These are phyloP conservation scores for Sechiopsis laciniata DNA, from an alignment of 306 rosid genomes.

Conservation along the genomic window DNA sequence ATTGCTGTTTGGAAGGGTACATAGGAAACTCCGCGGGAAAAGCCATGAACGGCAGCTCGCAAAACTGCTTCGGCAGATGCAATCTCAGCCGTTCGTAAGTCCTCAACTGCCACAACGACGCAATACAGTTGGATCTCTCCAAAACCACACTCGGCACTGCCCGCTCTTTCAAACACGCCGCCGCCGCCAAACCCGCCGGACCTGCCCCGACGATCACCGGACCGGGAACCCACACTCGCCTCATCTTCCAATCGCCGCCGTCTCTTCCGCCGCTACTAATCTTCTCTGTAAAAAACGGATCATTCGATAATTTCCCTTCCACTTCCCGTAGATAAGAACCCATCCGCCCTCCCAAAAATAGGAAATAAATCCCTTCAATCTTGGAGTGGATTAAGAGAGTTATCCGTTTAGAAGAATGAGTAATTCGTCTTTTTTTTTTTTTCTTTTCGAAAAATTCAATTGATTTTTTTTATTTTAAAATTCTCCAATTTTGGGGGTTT, in stretches of 20 bases:
- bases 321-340: constrained; percentile 35
- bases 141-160: constrained; percentile 32
- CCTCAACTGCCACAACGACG: constrained; percentile 60
- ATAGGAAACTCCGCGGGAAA: constrained; percentile 50
- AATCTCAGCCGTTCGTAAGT: constrained; percentile 58
- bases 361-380: constrained; percentile 27
- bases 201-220: constrained; percentile 70
- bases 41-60: constrained; percentile 50
- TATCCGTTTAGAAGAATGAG: constrained; percentile 41
- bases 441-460: neutral
- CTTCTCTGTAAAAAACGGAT: constrained; percentile 40
- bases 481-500: neutral
- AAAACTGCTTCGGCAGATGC: constrained; percentile 63
- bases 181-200: constrained; percentile 62
- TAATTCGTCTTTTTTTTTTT: neutral
- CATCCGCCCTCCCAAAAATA: constrained; percentile 23
- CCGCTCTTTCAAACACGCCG: constrained; percentile 43
- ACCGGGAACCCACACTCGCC: constrained; percentile 29
- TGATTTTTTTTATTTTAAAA: neutral
- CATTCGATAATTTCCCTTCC: constrained; percentile 58
- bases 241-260: neutral
- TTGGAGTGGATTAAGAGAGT: constrained; percentile 46
- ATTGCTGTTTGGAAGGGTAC: constrained; percentile 61
- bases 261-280: neutral
- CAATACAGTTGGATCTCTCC: constrained; percentile 67